Percentiles rank a stretch among this genome's conserved stretches.
These are phyloP conservation scores for Zoysia matrella DNA, from an alignment of 202 grass and related monocot species.

Conservation along the genomic window DNA sequence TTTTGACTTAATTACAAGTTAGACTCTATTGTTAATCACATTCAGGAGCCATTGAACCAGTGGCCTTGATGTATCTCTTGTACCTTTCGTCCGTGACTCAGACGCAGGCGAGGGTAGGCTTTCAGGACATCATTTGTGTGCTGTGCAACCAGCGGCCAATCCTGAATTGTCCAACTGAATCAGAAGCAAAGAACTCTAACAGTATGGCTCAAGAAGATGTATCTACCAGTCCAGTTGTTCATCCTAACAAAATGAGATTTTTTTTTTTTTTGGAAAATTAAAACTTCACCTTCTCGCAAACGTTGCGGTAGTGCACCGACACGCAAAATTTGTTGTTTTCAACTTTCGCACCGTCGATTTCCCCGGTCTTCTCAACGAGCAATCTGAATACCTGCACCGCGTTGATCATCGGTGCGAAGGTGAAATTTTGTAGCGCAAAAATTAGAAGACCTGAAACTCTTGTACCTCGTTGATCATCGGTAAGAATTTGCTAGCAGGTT, in stretches of 20 bases:
- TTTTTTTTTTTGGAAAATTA: background rate
- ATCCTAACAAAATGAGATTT: background rate
- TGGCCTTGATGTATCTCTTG: background rate
- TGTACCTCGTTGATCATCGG: conserved; percentile 66
- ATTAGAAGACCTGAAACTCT: background rate
- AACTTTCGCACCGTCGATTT: conserved; percentile 46
- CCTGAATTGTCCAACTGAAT: conserved; percentile 38
- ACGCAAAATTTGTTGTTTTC: conserved; percentile 65
- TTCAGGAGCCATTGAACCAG: background rate
- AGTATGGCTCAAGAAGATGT: background rate
- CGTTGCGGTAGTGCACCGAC: conserved; percentile 65
- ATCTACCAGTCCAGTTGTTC: background rate
- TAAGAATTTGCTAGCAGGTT: conserved; percentile 58
- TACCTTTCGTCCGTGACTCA: background rate
- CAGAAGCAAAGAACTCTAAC: background rate
- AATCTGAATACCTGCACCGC: conserved; percentile 49
- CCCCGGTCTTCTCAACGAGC: conserved; percentile 45
- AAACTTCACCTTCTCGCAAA: conserved; percentile 33
- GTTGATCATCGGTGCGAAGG: too few relatives aligned
- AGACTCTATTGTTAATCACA: conserved; percentile 50
- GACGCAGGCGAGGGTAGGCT: conserved; percentile 43
- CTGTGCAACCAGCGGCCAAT: conserved; percentile 43
- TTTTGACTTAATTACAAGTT: background rate
- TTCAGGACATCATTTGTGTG: conserved; percentile 47
- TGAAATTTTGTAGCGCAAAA: background rate